Evolutionary conservation across 2,329 filamentous ascomycete genomes (phyloP).

Genomic region (Aspergillus viridinutans): DNA sequence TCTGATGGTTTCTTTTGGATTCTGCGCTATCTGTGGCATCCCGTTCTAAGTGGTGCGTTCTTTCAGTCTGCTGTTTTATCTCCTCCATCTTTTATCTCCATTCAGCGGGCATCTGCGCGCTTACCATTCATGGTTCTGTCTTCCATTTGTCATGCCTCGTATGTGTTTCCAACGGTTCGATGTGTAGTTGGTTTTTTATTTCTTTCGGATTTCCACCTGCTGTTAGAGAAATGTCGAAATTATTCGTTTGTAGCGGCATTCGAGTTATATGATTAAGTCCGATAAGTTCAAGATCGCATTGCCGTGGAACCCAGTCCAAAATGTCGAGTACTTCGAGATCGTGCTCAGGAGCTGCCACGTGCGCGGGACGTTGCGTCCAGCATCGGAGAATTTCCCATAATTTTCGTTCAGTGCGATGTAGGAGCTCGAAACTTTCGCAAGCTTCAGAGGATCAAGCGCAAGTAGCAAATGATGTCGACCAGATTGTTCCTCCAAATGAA

Average conservation of each 20-base stretch:
- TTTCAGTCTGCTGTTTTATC: background rate
- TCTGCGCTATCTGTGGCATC: conserved; percentile 10
- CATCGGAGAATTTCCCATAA: background rate
- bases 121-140: background rate
- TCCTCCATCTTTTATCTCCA: conserved; percentile 11
- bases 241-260: background rate
- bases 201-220: background rate
- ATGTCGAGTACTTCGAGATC: background rate
- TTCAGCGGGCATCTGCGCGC: conserved; percentile 7
- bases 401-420: background rate
- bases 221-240: background rate
- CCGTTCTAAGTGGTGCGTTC: conserved; percentile 4
- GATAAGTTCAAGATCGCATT: too few relatives aligned
- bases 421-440: background rate
- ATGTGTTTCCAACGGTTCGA: conserved; percentile 1
- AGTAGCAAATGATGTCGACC: background rate
- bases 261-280: too few relatives aligned
- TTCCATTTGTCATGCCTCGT: background rate
- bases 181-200: background rate
- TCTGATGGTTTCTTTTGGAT: conserved; percentile 30
- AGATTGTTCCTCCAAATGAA: background rate
- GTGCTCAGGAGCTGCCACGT: background rate
- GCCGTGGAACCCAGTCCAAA: too few relatives aligned
- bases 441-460: background rate
- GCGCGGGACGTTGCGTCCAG: background rate